A percentile compares a stretch with the other conserved stretches of the same genome.
Evolutionary conservation across 768 basidiomycete genomes (phyloP).

Genomic region (Gloeostereum incarnatum): DNA sequence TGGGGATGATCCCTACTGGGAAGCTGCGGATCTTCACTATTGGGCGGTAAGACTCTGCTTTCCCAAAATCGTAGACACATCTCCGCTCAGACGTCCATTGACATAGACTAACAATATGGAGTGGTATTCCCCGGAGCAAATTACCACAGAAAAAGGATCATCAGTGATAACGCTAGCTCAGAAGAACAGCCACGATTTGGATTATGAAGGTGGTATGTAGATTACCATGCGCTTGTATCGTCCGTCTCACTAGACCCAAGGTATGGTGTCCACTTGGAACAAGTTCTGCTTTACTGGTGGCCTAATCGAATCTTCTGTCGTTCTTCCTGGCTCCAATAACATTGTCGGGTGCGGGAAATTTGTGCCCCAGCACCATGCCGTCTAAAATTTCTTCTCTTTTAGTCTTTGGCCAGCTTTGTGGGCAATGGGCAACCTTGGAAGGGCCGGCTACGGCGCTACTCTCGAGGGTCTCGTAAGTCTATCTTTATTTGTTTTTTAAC

Average conservation of each 20-base stretch:
- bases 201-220: slow-evolving; percentile 60
- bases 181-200: slow-evolving; percentile 53
- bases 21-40: slow-evolving; percentile 70
- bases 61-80: too few species aligned
- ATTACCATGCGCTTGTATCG: slow-evolving; percentile 26
- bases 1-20: slow-evolving; percentile 83
- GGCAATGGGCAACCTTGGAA: slow-evolving; percentile 48
- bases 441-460: slow-evolving; percentile 81
- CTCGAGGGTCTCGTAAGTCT: slow-evolving; percentile 65
- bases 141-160: slow-evolving; percentile 61
- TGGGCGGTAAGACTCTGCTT: slow-evolving; percentile 44
- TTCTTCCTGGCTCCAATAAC: slow-evolving; percentile 58
- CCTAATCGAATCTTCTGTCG: slow-evolving; percentile 54
- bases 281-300: slow-evolving; percentile 89
- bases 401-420: slow-evolving; percentile 72
- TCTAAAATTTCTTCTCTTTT: neutral
- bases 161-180: slow-evolving; percentile 62
- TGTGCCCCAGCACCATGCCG: slow-evolving; percentile 9
- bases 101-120: slow-evolving; percentile 56
- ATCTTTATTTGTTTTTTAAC: neutral
- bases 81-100: neutral
- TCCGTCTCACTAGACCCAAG: slow-evolving; percentile 15
- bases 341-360: slow-evolving; percentile 39
- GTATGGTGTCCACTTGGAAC: slow-evolving; percentile 40
- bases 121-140: slow-evolving; percentile 79